phyloP scores from a whole-genome alignment of 164 flowering plant species.

The Tetracentron sinense region DNA sequence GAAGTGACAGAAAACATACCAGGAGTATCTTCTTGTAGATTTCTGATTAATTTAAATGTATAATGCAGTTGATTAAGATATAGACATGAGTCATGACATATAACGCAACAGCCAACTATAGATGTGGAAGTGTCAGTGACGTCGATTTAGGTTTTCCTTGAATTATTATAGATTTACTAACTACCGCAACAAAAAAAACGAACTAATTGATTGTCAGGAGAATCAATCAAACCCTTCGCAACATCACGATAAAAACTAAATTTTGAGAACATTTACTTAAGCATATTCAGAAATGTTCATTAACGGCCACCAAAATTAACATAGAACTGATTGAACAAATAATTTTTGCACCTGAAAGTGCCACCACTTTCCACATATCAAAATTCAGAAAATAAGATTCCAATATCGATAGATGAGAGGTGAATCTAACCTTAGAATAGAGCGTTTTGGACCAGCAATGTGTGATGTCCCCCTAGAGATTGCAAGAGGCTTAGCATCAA shows the following conservation, averaged over 20 bases:
- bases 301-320: too few relatives aligned
- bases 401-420: background rate
- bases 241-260: too few relatives aligned
- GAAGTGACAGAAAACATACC: background rate
- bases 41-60: too few relatives aligned
- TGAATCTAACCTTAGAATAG: slow-evolving; percentile 48
- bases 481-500: slow-evolving; percentile 55
- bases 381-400: background rate
- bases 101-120: background rate
- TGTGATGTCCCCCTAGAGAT: slow-evolving; percentile 37
- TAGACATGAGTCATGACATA: background rate
- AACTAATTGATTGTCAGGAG: too few relatives aligned
- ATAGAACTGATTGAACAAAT: background rate
- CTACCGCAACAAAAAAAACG: too few relatives aligned
- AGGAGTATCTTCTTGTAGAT: background rate
- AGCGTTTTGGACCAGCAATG: slow-evolving; percentile 58
- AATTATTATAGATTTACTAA: too few relatives aligned
- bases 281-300: too few relatives aligned
- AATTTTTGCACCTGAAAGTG: background rate
- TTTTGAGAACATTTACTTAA: too few relatives aligned
- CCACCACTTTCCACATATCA: background rate
- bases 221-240: too few relatives aligned
- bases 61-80: too few relatives aligned
- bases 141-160: background rate
- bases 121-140: background rate